Evolutionary conservation across 1,284 basidiomycete genomes (phyloP), one percentile per base, ranked within the genome.

Genomic region (Puccinia hordei): DNA sequence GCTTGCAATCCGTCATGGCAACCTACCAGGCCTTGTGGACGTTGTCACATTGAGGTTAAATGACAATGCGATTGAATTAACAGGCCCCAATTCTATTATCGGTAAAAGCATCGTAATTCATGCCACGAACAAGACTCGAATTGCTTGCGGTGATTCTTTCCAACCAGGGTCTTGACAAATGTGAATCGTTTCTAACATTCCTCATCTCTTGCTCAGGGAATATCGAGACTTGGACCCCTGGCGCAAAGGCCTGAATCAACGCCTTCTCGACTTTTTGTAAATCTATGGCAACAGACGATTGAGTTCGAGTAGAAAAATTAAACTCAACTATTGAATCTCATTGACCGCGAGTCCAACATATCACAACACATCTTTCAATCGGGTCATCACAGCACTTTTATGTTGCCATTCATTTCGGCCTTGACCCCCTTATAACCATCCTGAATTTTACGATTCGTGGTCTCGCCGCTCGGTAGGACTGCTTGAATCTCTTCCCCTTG

Each of bases 31-130:
- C 38, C 27, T 22, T n/a, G 68, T 69, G 46, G 68, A 68, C n/a
- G 38, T 44, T 27, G 46, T 68, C 38, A 68, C 65, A n/a, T 13
- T 68, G 38, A 72, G 69, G 22, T 73, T 55, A 2, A 82, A 83
- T 69, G 78, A 81, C n/a, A 83, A 75, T 55, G 63, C 84, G 10
- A 81, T 83, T 33, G 84, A 83, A 65, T 82, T 81, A 76, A 82
- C 83, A 13, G 72, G 83, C 63, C 59, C 81, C 17, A 82, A 83
- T 81, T 83, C 83, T 10, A 74, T 85, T 15, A 81, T 85, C 24
- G 84, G 84, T 6, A 82, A 83, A 27, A 83, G 82, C 61, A 74
- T 85, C 53, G 83, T 84, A 6, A 82, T 85, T 65, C 82, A 83
- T 66, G 79, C 81, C 12, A 35, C 78, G n/a, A 82, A 83, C 79